phyloP scores from a whole-genome alignment of 768 basidiomycete species.

The Rhodosporidiobolus odoratus region DNA sequence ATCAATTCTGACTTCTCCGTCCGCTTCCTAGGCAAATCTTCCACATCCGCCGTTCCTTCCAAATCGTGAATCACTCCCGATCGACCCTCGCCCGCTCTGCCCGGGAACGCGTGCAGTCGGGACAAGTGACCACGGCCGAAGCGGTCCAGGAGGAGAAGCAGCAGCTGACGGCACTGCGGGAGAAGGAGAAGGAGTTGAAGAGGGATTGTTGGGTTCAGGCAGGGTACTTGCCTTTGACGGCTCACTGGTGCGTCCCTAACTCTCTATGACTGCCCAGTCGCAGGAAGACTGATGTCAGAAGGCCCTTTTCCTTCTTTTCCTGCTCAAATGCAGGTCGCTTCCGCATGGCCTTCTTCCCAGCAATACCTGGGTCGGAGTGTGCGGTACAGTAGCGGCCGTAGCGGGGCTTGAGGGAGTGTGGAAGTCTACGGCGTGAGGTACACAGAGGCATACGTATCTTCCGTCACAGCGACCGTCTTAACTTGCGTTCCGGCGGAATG shows the following conservation, averaged over 20 bases:
- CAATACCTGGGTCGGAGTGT: constrained; percentile 36
- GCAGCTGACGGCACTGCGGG: constrained; percentile 47
- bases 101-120: constrained; percentile 49
- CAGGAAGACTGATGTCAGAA: neutral
- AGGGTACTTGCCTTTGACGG: constrained; percentile 70
- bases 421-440: constrained; percentile 25
- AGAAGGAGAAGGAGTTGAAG: constrained; percentile 65
- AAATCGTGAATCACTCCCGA: constrained; percentile 13
- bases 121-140: neutral
- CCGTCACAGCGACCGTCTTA: no score
- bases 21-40: constrained; percentile 40
- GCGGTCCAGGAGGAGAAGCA: constrained; percentile 17
- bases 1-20: constrained; percentile 50
- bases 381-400: constrained; percentile 33
- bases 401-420: constrained; percentile 32
- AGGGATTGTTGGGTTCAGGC: constrained; percentile 67
- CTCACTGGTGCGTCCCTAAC: constrained; percentile 62
- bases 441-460: no score
- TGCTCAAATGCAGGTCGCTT: constrained; percentile 39
- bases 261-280: neutral
- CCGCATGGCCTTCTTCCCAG: constrained; percentile 30
- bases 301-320: no score
- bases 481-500: no score
- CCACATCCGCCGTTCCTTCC: constrained; percentile 30
- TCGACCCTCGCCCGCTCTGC: neutral